Base-by-base conservation (phyloP, 768 basidiomycete genomes). In the Leucogyrophana mollusca region DNA sequence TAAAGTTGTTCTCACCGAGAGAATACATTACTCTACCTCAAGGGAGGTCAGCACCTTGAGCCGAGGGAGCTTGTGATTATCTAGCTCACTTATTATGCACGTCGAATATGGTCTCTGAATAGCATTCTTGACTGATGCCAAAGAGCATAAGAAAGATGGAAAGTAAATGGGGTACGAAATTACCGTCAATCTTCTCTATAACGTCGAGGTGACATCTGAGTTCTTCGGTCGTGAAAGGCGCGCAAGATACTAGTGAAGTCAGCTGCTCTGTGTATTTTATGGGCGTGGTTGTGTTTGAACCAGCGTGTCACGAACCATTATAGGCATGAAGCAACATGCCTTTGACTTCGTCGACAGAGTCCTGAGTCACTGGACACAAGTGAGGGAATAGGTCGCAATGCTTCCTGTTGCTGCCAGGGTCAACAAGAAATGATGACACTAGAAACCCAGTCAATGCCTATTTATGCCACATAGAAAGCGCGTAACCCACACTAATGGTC, bases 241-340 rank as follows among this genome's bases (percentile, higher is more conserved):
- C 57, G 0, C 70, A 73, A 1, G 73, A 72, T 21, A 57, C 65
- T 1, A 49, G 34, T 0, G 73, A 73, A 2, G 67, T 65, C 33
- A 71, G 60, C 5, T 52, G 43, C 56, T 75, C 73, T 76, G n/a
- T n/a, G 8, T 17, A 22, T 8, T 14, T 13, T 0, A 23, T 36
- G 13, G 8, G 18, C 9, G 32, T 9, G 9, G 32, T 33, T 33
- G 9, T 11, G n/a, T 11, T 13, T 27, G 9, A 8, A 4, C 17
- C 2, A 18, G 10, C 8, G 6, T 41, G 8, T 2, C 4, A 35
- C 25, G 10, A 9, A 25, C 16, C 17, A 10, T 13, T 14, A 9
- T 9, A 10, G 14, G 25, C 43, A 8, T 25, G 25, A 9, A 35
- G n/a, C 27, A 35, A n/a, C 8, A 45, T 9, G 17, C n/a, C 17